Evolutionary conservation across 257 asterid genomes (phyloP), one percentile per base, ranked within the genome.

Genomic region (Petunia axillaris): DNA sequence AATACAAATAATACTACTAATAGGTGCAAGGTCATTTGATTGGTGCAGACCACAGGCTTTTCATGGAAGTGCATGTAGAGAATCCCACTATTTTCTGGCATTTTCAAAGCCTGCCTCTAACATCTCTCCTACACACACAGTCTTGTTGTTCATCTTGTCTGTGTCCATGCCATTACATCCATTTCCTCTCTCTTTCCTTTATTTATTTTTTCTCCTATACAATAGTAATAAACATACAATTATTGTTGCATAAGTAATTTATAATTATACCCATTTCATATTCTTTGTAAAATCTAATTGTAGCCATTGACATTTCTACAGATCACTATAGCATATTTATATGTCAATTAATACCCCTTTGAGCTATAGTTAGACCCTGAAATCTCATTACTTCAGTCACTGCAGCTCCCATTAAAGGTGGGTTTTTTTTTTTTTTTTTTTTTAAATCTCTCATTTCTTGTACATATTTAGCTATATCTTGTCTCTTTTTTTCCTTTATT

Each of bases 111-210:
- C 77, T 67, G 50, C 25, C 25, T 46, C 2, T 2, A 44, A 16
- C 58, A 38, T 52, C 57, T 52, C 57, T 52, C 57, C 57, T 52
- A 52, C 57, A 52, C 57, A 52, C 25, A 25, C 25, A 0, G 41
- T 16, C 62, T 40, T 11, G 0, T 25, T 71, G 3, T 13, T 50
- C 44, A 5, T 25, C 59, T 35, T 35, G 44, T 71, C 13, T 50
- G 44, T 76, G 40, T 57, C 68, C 67, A 76, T 76, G 80, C 55
- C 68, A 76, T 76, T 39, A 2, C 16, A 5, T 39, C 43, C n/a
- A 9, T 71, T 46, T 73, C n/a, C 78, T 73, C n/a, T 16, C 25
- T 4, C 1, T 55, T 3, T 0, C 73, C 66, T 15, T 40, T 5
- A 3, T 8, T 37, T 37, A n/a, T 4, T 76, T 39, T 5, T 38